phyloP scores from a whole-genome alignment of 306 rosid genomes.

The Prunus armeniaca region DNA sequence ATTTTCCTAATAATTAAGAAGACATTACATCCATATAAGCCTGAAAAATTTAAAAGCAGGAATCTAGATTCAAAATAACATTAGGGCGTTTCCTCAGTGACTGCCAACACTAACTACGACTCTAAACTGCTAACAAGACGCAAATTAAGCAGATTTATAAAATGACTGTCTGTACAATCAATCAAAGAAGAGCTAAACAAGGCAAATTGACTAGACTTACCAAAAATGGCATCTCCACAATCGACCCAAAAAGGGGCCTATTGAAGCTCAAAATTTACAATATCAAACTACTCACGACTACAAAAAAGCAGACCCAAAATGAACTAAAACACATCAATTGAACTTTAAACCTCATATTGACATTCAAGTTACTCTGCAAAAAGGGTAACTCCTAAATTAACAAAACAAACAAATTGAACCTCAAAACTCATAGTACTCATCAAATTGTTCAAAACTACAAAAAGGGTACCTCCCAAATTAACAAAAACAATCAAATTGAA shows the following conservation, averaged over 20 bases:
- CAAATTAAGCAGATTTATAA: neutral
- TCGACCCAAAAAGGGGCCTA: constrained; percentile 31
- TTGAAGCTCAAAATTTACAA: neutral
- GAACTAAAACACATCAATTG: neutral
- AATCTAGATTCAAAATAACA: too few relatives aligned
- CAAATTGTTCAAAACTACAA: constrained; percentile 15
- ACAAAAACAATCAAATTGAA: constrained; percentile 38
- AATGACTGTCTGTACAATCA: neutral
- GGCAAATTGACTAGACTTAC: constrained; percentile 6
- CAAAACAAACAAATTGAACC: neutral
- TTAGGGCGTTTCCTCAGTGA: too few relatives aligned
- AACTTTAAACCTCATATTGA: constrained; percentile 1
- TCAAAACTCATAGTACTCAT: neutral
- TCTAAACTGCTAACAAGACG: neutral
- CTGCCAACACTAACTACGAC: too few relatives aligned
- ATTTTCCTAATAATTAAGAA: too few relatives aligned
- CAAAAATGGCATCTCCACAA: neutral
- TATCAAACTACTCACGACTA: neutral
- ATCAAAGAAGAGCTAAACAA: neutral
- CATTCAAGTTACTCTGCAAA: constrained; percentile 12
- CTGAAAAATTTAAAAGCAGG: too few relatives aligned
- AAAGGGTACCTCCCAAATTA: constrained; percentile 69
- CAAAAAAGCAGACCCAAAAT: neutral
- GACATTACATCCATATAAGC: too few relatives aligned
- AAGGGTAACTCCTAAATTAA: constrained; percentile 1